Evolutionary conservation across 257 asterid species (phyloP).

Genomic region (Plectranthus barbatus): DNA sequence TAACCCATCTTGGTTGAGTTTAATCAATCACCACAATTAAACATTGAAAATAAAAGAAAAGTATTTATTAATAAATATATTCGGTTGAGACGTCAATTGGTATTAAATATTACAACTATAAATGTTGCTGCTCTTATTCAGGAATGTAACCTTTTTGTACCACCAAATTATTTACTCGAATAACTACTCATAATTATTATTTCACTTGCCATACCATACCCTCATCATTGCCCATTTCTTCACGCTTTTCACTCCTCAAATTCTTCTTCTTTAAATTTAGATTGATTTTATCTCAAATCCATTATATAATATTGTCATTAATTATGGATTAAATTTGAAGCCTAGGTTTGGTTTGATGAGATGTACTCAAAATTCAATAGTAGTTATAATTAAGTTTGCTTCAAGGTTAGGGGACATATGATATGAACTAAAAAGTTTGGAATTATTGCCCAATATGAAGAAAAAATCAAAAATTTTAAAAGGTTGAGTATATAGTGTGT

Average conservation of each 20-base stretch:
- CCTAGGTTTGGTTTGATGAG: too few relatives aligned
- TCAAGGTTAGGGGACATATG: slow-evolving; percentile 14
- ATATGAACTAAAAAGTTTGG: background rate
- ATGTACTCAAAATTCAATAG: too few relatives aligned
- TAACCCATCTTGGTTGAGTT: background rate
- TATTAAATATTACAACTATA: slow-evolving; percentile 16
- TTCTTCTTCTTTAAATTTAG: too few relatives aligned
- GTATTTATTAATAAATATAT: background rate
- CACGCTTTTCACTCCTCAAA: background rate
- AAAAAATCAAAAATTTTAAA: background rate
- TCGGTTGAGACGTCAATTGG: slow-evolving; percentile 19
- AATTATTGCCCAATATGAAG: slow-evolving; percentile 13
- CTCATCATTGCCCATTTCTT: background rate
- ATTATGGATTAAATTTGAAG: too few relatives aligned
- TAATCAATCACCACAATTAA: background rate
- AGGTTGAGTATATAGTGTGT: background rate
- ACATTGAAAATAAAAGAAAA: background rate
- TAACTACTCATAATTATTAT: background rate
- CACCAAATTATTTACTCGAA: slow-evolving; percentile 7
- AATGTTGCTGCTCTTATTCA: slow-evolving; percentile 6
- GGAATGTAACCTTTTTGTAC: slow-evolving; percentile 7
- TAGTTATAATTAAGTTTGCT: background rate
- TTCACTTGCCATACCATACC: background rate
- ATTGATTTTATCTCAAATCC: too few relatives aligned
- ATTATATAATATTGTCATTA: too few relatives aligned